Conservation (phyloP, 139 green algal genomes). For the Micractinium conductrix region DNA sequence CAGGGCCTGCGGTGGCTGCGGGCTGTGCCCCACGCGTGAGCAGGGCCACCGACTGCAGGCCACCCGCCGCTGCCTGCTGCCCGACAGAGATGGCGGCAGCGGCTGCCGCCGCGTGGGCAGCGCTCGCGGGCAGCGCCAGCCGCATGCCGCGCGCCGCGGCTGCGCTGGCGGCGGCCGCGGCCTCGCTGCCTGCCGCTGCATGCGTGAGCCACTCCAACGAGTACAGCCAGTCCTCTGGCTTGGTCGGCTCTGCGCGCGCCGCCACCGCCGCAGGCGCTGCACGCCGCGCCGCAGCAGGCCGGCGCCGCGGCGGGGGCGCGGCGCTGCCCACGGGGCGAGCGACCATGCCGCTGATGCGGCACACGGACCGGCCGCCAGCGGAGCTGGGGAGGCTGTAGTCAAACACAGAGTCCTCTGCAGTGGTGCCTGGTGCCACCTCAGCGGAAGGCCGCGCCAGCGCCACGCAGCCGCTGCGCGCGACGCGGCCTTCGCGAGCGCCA, state of each 20-base stretch:
- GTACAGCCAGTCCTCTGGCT: slow-evolving; percentile 31
- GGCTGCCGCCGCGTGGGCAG: background rate
- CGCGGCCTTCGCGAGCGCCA: background rate
- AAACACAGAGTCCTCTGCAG: slow-evolving; percentile 2
- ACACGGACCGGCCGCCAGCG: background rate
- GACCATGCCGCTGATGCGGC: slow-evolving; percentile 19
- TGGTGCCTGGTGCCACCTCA: background rate
- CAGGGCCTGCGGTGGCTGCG: background rate
- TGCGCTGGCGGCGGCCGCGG: background rate
- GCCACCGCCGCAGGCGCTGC: background rate
- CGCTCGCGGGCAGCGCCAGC: background rate
- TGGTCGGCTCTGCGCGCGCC: background rate
- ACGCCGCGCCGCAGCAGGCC: background rate
- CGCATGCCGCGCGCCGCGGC: background rate
- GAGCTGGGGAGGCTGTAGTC: slow-evolving; percentile 15
- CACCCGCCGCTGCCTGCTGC: background rate
- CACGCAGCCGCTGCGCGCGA: slow-evolving; percentile 8
- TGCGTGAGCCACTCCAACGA: slow-evolving; percentile 29
- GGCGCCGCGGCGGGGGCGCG: background rate
- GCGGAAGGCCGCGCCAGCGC: slow-evolving; percentile 1
- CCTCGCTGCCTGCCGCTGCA: background rate
- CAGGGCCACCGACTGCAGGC: background rate
- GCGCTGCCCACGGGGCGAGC: slow-evolving; percentile 24
- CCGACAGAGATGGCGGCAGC: slow-evolving; percentile 18
- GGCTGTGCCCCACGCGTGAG: slow-evolving; percentile 3